phyloP scores from a whole-genome alignment of 2,329 filamentous ascomycete species.

The Phialophora tarda region DNA sequence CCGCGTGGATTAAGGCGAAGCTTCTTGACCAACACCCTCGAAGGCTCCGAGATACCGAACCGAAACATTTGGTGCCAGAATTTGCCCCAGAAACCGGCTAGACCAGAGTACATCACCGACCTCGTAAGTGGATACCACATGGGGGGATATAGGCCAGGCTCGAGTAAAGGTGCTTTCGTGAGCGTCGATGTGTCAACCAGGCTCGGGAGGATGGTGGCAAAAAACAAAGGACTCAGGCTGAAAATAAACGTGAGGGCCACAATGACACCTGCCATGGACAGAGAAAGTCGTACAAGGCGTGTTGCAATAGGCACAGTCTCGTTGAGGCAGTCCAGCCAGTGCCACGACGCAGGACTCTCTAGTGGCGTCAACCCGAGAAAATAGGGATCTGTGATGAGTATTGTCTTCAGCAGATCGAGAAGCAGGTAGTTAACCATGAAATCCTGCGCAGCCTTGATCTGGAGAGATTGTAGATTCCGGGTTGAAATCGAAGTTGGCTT shows the following conservation, averaged over 20 bases:
- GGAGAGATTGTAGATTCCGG: slow-evolving; percentile 22
- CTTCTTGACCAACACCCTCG: slow-evolving; percentile 29
- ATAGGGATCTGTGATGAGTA: slow-evolving; percentile 78
- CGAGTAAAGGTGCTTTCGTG: slow-evolving; percentile 64
- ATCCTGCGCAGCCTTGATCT: slow-evolving; percentile 26
- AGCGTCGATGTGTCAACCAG: slow-evolving; percentile 54
- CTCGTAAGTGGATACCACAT: slow-evolving; percentile 58
- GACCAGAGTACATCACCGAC: slow-evolving; percentile 63
- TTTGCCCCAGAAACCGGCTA: slow-evolving; percentile 80
- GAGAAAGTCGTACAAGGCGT: slow-evolving; percentile 61
- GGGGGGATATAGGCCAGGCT: slow-evolving; percentile 67
- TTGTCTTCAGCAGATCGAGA: slow-evolving; percentile 71
- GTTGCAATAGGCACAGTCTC: slow-evolving; percentile 43
- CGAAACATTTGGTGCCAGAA: slow-evolving; percentile 95
- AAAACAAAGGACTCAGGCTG: slow-evolving; percentile 65
- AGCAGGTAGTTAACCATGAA: slow-evolving; percentile 66
- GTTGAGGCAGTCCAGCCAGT: slow-evolving; percentile 31
- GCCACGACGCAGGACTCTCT: slow-evolving; percentile 47
- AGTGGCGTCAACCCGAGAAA: slow-evolving; percentile 66
- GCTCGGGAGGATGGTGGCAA: slow-evolving; percentile 57
- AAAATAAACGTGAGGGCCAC: slow-evolving; percentile 67
- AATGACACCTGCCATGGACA: slow-evolving; percentile 64
- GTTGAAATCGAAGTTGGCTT: slow-evolving; percentile 30
- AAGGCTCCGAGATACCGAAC: slow-evolving; percentile 56
- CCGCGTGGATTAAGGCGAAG: slow-evolving; percentile 27